Percentiles rank a stretch among this genome's conserved stretches.
Evolutionary conservation across 2,329 filamentous ascomycete species (phyloP).

Genomic region (Colletotrichum gigasporum): DNA sequence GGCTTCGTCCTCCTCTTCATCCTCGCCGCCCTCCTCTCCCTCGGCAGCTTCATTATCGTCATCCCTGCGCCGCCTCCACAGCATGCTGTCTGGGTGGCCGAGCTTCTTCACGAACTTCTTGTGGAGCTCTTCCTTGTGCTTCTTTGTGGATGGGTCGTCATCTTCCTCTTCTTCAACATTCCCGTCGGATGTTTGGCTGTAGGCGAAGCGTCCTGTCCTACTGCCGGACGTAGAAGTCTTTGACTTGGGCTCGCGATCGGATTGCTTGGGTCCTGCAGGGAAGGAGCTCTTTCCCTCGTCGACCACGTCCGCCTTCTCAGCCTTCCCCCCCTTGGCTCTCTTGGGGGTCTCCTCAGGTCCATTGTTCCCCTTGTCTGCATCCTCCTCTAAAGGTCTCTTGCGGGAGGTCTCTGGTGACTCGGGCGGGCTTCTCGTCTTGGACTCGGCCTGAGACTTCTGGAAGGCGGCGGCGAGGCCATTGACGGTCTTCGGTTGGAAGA

Average conservation of each 20-base stretch:
- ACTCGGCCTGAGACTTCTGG: constrained; percentile 40
- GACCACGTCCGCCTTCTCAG: constrained; percentile 42
- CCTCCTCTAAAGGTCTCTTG: constrained; percentile 63
- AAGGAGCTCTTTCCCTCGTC: constrained; percentile 48
- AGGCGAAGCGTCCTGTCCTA: constrained; percentile 63
- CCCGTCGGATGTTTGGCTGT: constrained; percentile 51
- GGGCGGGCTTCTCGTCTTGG: constrained; percentile 39
- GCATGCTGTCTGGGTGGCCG: constrained; percentile 83
- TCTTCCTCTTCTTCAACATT: constrained; percentile 53
- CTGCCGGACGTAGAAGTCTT: constrained; percentile 40
- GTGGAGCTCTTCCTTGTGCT: constrained; percentile 77
- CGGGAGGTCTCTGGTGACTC: constrained; percentile 43
- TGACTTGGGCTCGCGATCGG: constrained; percentile 35
- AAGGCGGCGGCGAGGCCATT: constrained; percentile 54
- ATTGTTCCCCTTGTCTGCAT: constrained; percentile 55
- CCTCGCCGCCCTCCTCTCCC: constrained; percentile 66
- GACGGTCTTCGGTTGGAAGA: constrained; percentile 75
- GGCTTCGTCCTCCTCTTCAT: constrained; percentile 64
- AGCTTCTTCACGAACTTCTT: constrained; percentile 90
- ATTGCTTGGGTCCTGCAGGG: constrained; percentile 35
- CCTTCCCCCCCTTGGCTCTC: constrained; percentile 53
- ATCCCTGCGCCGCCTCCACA: constrained; percentile 68
- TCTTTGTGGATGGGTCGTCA: constrained; percentile 59
- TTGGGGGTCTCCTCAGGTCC: constrained; percentile 51
- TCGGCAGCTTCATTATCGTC: constrained; percentile 63